Evolutionary conservation across 352 stramenopile species (phyloP).

Genomic region (Globisporangium abappressorium): DNA sequence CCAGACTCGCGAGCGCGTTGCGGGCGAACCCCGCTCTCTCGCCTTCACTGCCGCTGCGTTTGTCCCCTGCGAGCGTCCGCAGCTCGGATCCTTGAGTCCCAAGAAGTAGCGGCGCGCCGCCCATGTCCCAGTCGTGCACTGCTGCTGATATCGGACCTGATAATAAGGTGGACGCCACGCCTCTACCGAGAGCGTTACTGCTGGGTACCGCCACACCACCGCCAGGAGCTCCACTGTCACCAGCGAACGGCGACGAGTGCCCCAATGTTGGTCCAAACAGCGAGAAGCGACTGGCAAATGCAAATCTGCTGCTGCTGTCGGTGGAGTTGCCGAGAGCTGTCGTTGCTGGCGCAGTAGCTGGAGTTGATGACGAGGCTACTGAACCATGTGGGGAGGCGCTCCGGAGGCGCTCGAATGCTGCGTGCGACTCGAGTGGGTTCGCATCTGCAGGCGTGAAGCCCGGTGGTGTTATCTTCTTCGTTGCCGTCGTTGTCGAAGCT

Average conservation of each 20-base stretch:
- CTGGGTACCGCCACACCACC: background rate
- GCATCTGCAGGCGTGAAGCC: conserved; percentile 63
- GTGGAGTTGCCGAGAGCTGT: background rate
- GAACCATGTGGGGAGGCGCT: background rate
- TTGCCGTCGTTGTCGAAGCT: background rate
- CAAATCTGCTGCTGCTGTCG: conserved; percentile 13
- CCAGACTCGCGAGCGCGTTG: conserved; percentile 17
- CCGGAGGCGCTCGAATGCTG: conserved; percentile 45
- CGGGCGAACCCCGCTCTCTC: background rate
- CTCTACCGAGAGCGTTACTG: conserved; percentile 4
- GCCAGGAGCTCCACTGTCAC: conserved; percentile 2
- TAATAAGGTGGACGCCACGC: background rate
- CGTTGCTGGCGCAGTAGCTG: background rate
- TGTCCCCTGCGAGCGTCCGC: background rate
- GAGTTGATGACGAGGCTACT: background rate
- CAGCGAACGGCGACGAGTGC: background rate
- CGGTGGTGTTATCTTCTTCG: conserved; percentile 37
- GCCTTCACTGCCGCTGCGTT: too few species aligned
- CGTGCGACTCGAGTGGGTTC: conserved; percentile 41
- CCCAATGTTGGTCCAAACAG: conserved; percentile 35
- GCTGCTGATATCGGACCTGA: background rate
- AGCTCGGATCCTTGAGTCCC: background rate
- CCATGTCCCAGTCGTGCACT: background rate
- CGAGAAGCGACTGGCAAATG: conserved; percentile 43
- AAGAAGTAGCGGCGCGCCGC: background rate